A percentile compares a stretch with the other conserved stretches of the same genome.
These are phyloP conservation scores for Cyberlindnera mycetangii DNA, from an alignment of 805 yeast genomes.

Conservation along the genomic window DNA sequence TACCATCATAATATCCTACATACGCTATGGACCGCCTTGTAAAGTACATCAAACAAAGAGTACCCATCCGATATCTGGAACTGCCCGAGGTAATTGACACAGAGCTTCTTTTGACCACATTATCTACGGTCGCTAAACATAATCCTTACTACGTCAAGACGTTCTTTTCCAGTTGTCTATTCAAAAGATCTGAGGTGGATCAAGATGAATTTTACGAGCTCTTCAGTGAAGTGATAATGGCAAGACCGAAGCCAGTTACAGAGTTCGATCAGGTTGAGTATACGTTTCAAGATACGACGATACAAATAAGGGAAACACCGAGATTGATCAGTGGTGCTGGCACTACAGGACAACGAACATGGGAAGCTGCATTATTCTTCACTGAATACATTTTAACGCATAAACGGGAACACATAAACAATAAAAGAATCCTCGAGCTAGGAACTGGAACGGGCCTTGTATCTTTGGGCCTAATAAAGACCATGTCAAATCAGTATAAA, in stretches of 20 bases:
- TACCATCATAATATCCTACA: neutral
- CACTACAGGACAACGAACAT: slow-evolving; percentile 85
- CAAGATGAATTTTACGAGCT: slow-evolving; percentile 39
- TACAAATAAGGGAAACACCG: slow-evolving; percentile 57
- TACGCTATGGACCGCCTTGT: slow-evolving; percentile 18
- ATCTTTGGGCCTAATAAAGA: slow-evolving; percentile 38
- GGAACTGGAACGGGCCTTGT: slow-evolving; percentile 92
- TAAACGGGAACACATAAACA: slow-evolving; percentile 14
- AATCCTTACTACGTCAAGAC: slow-evolving; percentile 52
- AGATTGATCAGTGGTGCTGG: slow-evolving; percentile 67
- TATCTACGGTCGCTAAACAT: slow-evolving; percentile 22
- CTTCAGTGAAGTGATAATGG: slow-evolving; percentile 29
- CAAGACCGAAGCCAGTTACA: slow-evolving; percentile 26
- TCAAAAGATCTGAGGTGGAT: slow-evolving; percentile 33
- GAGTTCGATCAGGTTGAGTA: slow-evolving; percentile 33
- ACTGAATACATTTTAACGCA: slow-evolving; percentile 43
- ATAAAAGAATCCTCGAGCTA: slow-evolving; percentile 54
- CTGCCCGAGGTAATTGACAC: slow-evolving; percentile 18
- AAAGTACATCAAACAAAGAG: slow-evolving; percentile 23
- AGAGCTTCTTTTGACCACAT: slow-evolving; percentile 18
- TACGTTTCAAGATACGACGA: slow-evolving; percentile 19
- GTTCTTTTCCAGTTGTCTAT: slow-evolving; percentile 39
- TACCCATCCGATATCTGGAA: slow-evolving; percentile 15
- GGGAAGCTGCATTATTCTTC: slow-evolving; percentile 86
- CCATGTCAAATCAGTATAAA: slow-evolving; percentile 12